Conservation (phyloP, 495 filamentous ascomycete genomes). For the Neurospora sp. region DNA sequence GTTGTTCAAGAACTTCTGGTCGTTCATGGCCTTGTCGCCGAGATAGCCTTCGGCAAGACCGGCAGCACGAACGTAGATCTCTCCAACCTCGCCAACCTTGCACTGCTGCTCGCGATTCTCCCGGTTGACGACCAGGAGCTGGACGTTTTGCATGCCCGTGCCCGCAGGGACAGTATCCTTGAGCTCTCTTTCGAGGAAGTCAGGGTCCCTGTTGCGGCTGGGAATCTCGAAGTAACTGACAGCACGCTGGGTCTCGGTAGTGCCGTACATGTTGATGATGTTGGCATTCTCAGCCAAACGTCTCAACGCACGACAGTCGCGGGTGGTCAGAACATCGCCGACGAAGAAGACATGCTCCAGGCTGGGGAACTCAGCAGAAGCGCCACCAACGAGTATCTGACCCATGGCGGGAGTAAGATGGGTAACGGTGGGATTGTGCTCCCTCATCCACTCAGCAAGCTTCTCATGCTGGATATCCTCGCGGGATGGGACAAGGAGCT, state of each 20-base stretch:
- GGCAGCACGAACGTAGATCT: conserved; percentile 81
- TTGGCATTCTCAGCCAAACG: conserved; percentile 66
- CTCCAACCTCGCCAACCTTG: conserved; percentile 70
- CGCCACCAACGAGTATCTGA: conserved; percentile 85
- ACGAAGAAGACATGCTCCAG: conserved; percentile 87
- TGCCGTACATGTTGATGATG: conserved; percentile 89
- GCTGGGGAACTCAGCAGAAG: conserved; percentile 62
- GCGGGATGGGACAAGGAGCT: conserved; percentile 67
- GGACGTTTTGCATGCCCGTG: conserved; percentile 85
- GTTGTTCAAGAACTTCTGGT: conserved; percentile 75
- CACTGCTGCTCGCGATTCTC: conserved; percentile 64
- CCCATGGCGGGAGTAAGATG: conserved; percentile 96
- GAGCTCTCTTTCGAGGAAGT: conserved; percentile 54
- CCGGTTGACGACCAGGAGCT: conserved; percentile 81
- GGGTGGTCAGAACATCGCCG: conserved; percentile 80
- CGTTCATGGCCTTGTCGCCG: conserved; percentile 55
- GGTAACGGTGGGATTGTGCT: conserved; percentile 69
- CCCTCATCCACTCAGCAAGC: conserved; percentile 84
- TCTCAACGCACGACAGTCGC: conserved; percentile 73
- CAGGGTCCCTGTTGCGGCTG: conserved; percentile 52
- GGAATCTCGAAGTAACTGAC: conserved; percentile 85
- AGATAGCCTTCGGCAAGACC: conserved; percentile 87
- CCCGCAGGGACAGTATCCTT: conserved; percentile 79
- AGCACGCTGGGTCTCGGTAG: conserved; percentile 79
- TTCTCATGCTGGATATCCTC: conserved; percentile 85